Evolutionary conservation across 2,329 filamentous ascomycete genomes (phyloP).

Genomic region (Talaromyces sp.): DNA sequence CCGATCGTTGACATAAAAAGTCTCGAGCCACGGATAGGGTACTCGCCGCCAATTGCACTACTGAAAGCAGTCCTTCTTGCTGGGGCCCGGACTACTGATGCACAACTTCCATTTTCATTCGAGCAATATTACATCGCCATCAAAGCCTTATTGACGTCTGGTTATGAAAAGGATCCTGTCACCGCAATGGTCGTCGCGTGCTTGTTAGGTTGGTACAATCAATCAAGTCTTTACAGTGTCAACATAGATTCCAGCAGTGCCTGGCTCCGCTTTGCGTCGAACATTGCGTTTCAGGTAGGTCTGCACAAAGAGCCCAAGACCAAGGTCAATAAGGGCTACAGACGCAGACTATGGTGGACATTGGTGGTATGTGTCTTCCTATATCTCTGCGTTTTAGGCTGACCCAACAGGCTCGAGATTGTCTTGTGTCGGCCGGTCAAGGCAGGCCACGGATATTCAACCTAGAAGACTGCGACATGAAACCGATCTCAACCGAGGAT

Average conservation of each 20-base stretch:
- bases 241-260: background rate
- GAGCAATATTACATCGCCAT: background rate
- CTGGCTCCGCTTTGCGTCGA: background rate
- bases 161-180: background rate
- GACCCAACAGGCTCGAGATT: background rate
- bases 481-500: background rate
- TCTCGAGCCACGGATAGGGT: background rate
- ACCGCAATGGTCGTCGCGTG: background rate
- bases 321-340: background rate
- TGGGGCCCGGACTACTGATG: background rate
- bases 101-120: background rate
- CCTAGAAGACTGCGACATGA: background rate
- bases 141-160: background rate
- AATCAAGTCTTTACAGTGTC: background rate
- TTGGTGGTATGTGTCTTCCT: background rate
- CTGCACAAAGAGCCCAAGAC: background rate
- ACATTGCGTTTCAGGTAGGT: background rate
- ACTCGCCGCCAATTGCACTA: background rate
- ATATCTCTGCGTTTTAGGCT: background rate
- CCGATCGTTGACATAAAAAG: background rate
- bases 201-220: background rate
- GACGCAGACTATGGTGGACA: background rate
- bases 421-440: background rate
- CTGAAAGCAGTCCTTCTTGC: background rate
- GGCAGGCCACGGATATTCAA: background rate